Evolutionary conservation across 768 basidiomycete genomes (phyloP).

Genomic region (Pluteus cervinus): DNA sequence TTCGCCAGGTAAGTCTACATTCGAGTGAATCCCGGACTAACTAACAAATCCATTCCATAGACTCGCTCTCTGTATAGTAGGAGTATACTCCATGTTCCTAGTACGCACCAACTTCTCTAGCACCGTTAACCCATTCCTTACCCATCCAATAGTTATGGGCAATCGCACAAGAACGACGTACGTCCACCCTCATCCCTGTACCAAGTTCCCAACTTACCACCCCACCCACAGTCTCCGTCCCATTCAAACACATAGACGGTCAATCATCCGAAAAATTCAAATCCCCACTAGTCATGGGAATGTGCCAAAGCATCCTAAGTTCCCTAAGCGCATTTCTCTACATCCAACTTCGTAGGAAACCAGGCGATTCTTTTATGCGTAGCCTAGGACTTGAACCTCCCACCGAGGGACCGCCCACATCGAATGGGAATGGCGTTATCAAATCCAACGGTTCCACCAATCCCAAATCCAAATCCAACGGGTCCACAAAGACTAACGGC

Average conservation of each 20-base stretch:
- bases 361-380: conserved; percentile 44
- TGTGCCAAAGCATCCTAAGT: conserved; percentile 77
- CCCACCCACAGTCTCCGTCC: conserved; percentile 62
- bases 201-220: conserved; percentile 3
- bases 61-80: conserved; percentile 70
- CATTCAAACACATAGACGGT: conserved; percentile 68
- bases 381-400: conserved; percentile 55
- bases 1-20: conserved; percentile 19
- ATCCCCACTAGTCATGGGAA: conserved; percentile 80
- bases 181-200: conserved; percentile 15
- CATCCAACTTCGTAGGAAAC: conserved; percentile 56
- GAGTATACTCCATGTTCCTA: conserved; percentile 93
- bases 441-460: conserved; percentile 19
- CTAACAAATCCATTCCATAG: conserved; percentile 24
- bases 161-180: conserved; percentile 90
- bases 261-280: conserved; percentile 67
- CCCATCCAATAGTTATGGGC: conserved; percentile 65
- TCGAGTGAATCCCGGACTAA: not conserved
- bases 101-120: conserved; percentile 34
- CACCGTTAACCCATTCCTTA: conserved; percentile 5
- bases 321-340: conserved; percentile 74
- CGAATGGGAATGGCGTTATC: too few species aligned
- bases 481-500: conserved; percentile 23
- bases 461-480: conserved; percentile 25
- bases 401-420: conserved; percentile 14